phyloP scores from a whole-genome alignment of 768 basidiomycete genomes.

The Porphyrellus cyaneotinctus region DNA sequence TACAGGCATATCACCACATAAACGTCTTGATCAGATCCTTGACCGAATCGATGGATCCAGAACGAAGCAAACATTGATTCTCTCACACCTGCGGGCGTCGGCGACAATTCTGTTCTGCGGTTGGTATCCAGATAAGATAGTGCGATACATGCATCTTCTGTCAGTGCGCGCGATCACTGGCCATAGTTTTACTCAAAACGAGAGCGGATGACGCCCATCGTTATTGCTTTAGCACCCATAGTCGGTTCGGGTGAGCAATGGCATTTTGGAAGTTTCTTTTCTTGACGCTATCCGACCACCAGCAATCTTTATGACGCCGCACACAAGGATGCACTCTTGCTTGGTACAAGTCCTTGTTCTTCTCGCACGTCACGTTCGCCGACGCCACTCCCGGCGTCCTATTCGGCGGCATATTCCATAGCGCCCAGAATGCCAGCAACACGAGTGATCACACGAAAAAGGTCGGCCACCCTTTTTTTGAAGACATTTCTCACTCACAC shows the following conservation, averaged over 20 bases:
- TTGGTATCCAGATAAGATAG: slow-evolving; percentile 66
- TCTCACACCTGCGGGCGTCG: slow-evolving; percentile 51
- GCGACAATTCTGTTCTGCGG: slow-evolving; percentile 49
- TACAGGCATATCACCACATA: slow-evolving; percentile 45
- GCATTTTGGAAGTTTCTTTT: not conserved
- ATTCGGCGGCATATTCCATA: slow-evolving; percentile 56
- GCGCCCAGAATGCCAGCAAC: slow-evolving; percentile 58
- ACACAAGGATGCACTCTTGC: slow-evolving; percentile 50
- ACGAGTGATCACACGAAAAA: slow-evolving; percentile 67
- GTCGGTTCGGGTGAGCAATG: slow-evolving; percentile 43
- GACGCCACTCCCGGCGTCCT: slow-evolving; percentile 35
- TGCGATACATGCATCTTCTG: slow-evolving; percentile 13
- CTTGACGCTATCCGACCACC: not conserved
- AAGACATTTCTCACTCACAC: not conserved
- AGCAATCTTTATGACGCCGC: slow-evolving; percentile 48
- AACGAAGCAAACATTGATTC: slow-evolving; percentile 57
- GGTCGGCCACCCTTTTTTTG: slow-evolving; percentile 16
- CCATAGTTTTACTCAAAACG: slow-evolving; percentile 34
- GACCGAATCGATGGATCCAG: slow-evolving; percentile 27
- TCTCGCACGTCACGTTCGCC: no score
- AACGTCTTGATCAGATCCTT: not conserved
- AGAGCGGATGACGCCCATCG: slow-evolving; percentile 60
- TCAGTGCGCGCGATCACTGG: not conserved
- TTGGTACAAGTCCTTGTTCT: slow-evolving; percentile 37
- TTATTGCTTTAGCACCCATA: slow-evolving; percentile 55